Evolutionary conservation across 257 asterid genomes (phyloP), one percentile per base, ranked within the genome.

Genomic region (Ilex asprella): DNA sequence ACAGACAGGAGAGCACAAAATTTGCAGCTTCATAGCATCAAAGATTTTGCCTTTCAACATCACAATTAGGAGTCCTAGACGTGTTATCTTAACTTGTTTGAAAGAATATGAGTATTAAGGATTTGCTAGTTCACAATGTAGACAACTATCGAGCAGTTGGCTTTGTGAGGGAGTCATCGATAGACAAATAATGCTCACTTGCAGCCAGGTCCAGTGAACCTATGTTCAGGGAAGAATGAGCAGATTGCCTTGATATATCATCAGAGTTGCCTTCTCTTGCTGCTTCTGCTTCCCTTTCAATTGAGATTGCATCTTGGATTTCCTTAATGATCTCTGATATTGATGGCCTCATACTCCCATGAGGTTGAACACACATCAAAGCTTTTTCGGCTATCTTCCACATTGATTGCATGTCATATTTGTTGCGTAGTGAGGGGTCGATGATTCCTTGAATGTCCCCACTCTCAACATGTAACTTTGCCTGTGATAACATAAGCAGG

Each of bases 361-460:
- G 97, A 13, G 99, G 87, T 60, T 81, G 95, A n/a, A 92, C 87
- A 58, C 99, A 92, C 96, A 86, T 85, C 74, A 89, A 35, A 15
- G 99, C 99, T 66, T 84, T 89, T 84, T 92, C 99, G 0, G 99
- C 99, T 76, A 92, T 92, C 75, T 89, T 92, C 99, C 99, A 89
- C 93, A 92, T 89, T 1, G 99, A 92, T 50, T 92, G 99, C 69
- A 87, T 85, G 70, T 92, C 95, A 51, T 89, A 92, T 0, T 81
- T 88, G 8, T 68, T 66, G 5, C 55, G 79, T 47, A 92, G 68
- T 12, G 88, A 13, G 5, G 96, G 96, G 77, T 92, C 99, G 47
- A 92, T 89, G 62, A 92, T 92, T 21, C 97, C 91, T 68, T 92
- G 99, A 73, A 92, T 81, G 77, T 92, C 94, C 30, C 99, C 99